Base-by-base conservation (phyloP, 805 yeast genomes). In the Candida tammaniensis region DNA sequence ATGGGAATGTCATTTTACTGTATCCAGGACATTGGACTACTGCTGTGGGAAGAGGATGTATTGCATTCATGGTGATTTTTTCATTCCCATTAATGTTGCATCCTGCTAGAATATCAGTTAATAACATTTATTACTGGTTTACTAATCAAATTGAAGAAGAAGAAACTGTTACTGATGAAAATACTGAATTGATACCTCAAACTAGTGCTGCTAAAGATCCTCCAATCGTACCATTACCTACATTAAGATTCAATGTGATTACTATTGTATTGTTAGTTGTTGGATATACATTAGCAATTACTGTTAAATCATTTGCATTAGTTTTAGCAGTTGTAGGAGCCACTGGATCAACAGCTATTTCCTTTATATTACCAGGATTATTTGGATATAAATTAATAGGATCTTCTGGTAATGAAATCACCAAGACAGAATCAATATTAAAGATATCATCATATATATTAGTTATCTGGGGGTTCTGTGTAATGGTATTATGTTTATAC, bases 31-130 rank as follows among this genome's bases (percentile, higher is more conserved):
- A 71, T 35, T 67, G 76, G 4, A 45, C 68, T 7, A 61, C 71
- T 35, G 66, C 80, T 2, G 47, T 65, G 24, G 93, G 86, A 5
- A 73, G 83, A 45, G 64, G 74, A 17, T 68, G 82, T 26, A 65
- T 85, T 22, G 84, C 80, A 1, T 56, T 79, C 17, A 82, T 84
- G 89, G 84, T 85, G 13, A 62, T 79, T 9, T 63, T 85, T 26
- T 80, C 89, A 4, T 85, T 72, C 58, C 94, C 95, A 12, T 68
- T 85, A 39, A 78, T 84, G 72, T 81, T 86, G 47, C 87, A 84
- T 54, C 95, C 95, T 13, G 79, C 86, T 36, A 66, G 95, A 40
- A 74, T 84, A 12, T 80, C 89, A 3, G 59, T 77, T 24, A 82
- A 84, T 55, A 86, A 84, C 52, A 43, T 43, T 25, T 36, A 43